Percentiles rank a stretch among this genome's conserved stretches.
Evolutionary conservation across 192 early-diverging fungal genomes (phyloP).

Genomic region (Pilobolus umbonatus): DNA sequence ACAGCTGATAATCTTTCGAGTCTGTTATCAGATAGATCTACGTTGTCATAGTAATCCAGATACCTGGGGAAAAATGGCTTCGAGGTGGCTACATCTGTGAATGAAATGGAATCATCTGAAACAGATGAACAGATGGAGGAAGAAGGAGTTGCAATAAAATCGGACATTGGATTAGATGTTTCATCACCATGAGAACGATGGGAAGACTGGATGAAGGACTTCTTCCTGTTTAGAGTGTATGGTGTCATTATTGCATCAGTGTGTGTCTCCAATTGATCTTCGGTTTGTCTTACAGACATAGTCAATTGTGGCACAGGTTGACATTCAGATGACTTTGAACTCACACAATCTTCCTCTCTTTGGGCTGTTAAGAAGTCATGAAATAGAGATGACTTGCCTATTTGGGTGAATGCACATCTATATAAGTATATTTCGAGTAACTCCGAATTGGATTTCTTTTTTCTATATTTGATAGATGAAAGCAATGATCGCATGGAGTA

Average conservation of each 20-base stretch:
- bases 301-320: not conserved
- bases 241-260: not conserved
- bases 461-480: not conserved
- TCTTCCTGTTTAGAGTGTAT: not conserved
- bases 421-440: constrained; percentile 45
- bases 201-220: not conserved
- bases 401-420: constrained; percentile 36
- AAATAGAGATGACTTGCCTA: constrained; percentile 37
- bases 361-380: constrained; percentile 46
- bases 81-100: not conserved
- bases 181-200: not conserved
- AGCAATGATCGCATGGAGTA: not conserved
- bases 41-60: not conserved
- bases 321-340: constrained; percentile 34
- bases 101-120: not conserved
- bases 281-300: not conserved
- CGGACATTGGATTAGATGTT: no score
- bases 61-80: not conserved
- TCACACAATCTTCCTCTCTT: constrained; percentile 42
- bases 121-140: not conserved
- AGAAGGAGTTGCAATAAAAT: not conserved
- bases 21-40: not conserved
- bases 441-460: constrained; percentile 41
- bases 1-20: not conserved
- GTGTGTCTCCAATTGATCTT: no score